Conservation (phyloP, 2,329 filamentous ascomycete genomes). For the Aspergillus uvarum region DNA sequence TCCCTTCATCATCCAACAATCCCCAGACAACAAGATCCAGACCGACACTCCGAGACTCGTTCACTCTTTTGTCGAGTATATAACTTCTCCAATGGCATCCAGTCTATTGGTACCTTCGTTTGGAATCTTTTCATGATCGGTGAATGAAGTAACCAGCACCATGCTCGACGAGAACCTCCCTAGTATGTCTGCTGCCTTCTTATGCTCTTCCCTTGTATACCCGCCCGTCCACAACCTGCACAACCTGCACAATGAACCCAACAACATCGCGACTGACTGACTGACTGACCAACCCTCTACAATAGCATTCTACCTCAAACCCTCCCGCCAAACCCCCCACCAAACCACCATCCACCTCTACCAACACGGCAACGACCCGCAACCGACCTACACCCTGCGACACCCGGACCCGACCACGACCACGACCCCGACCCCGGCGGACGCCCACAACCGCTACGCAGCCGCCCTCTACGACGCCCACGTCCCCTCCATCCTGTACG, state of each 20-base stretch:
- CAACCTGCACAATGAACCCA: not conserved
- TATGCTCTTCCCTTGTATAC: not conserved
- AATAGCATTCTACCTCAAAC: constrained; percentile 61
- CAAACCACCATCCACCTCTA: constrained; percentile 47
- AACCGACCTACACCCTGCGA: constrained; percentile 76
- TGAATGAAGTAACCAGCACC: constrained; percentile 13
- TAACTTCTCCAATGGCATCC: constrained; percentile 16
- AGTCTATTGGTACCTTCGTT: not conserved
- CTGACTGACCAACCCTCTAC: not conserved
- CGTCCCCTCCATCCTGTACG: constrained; percentile 78
- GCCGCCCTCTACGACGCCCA: constrained; percentile 80
- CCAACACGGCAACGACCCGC: constrained; percentile 77
- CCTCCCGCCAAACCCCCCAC: constrained; percentile 39
- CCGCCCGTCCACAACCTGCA: not conserved
- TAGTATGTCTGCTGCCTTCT: constrained; percentile 44
- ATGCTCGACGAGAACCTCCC: constrained; percentile 98
- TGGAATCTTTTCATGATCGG: not conserved
- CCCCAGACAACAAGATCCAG: not conserved
- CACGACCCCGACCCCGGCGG: constrained; percentile 54
- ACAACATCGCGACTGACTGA: constrained; percentile 20
- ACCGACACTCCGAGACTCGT: not conserved
- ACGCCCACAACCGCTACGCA: constrained; percentile 70
- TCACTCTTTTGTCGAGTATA: not conserved
- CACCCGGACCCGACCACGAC: constrained; percentile 69
- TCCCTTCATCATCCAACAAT: not conserved